phyloP scores from a whole-genome alignment of 192 early-diverging fungal genomes.

The Coemansia sp. region DNA sequence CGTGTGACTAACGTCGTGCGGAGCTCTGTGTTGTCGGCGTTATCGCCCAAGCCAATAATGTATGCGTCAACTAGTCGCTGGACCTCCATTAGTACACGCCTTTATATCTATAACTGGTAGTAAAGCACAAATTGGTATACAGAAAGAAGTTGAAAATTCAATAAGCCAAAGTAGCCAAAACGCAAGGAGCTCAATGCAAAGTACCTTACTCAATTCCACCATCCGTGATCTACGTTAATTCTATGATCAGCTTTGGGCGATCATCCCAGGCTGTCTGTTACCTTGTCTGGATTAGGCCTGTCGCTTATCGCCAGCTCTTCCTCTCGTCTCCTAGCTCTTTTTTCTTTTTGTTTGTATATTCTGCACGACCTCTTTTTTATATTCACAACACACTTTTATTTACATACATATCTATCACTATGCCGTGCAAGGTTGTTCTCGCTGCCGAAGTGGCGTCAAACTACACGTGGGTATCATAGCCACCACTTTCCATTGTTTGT shows the following conservation, averaged over 20 bases:
- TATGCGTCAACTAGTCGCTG: conserved; percentile 55
- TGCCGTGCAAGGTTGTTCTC: conserved; percentile 60
- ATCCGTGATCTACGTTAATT: too few species aligned
- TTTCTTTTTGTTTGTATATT: conserved; percentile 18
- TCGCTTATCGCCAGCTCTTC: conserved; percentile 3
- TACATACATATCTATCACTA: conserved; percentile 7
- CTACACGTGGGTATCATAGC: conserved; percentile 48
- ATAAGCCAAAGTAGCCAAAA: not conserved
- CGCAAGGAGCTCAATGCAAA: not conserved
- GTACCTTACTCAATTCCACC: too few species aligned
- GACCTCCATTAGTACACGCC: conserved; percentile 31
- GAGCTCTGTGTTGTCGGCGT: conserved; percentile 44
- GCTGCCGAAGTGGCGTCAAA: conserved; percentile 56
- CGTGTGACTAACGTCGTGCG: conserved; percentile 27
- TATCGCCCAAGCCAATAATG: conserved; percentile 49
- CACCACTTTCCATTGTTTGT: not conserved
- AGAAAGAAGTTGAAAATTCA: not conserved
- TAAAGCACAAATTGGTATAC: not conserved
- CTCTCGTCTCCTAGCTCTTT: not conserved
- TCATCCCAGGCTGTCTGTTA: not conserved
- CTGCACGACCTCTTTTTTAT: conserved; percentile 8
- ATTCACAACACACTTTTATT: not conserved
- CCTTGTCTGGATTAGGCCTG: not conserved
- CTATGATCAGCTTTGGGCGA: not conserved
- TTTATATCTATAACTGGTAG: conserved; percentile 7